phyloP scores from a whole-genome alignment of 805 yeast genomes.

The Ogataea nakhonphanomensis region DNA sequence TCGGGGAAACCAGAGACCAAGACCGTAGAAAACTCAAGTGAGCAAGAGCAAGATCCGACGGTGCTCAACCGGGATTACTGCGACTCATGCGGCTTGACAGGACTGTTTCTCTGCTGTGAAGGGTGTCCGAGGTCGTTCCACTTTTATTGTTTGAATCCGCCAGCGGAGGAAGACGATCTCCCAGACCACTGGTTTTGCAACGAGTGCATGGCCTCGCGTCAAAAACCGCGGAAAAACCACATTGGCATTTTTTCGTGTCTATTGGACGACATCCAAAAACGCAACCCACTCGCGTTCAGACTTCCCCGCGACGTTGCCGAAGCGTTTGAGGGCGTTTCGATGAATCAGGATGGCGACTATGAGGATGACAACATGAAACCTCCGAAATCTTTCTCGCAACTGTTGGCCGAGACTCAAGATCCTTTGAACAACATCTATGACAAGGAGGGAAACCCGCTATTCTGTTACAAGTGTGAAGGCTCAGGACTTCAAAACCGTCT shows the following conservation, averaged over 20 bases:
- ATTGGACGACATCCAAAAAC: constrained; percentile 51
- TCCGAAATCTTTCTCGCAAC: constrained; percentile 37
- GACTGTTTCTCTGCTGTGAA: constrained; percentile 90
- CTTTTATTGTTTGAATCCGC: constrained; percentile 88
- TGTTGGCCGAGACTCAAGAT: constrained; percentile 47
- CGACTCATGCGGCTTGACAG: constrained; percentile 84
- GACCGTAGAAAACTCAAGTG: not conserved
- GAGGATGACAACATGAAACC: constrained; percentile 58
- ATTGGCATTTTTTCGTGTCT: constrained; percentile 55
- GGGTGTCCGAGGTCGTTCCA: constrained; percentile 91
- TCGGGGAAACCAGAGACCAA: constrained; percentile 3
- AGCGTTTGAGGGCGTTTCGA: constrained; percentile 65
- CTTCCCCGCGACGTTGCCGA: constrained; percentile 71
- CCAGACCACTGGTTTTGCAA: constrained; percentile 92
- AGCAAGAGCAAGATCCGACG: constrained; percentile 14
- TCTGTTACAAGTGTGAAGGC: constrained; percentile 74
- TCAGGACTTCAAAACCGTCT: constrained; percentile 59
- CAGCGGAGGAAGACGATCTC: constrained; percentile 63
- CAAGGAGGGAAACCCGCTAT: constrained; percentile 60
- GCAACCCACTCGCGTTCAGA: constrained; percentile 64
- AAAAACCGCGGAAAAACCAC: constrained; percentile 14
- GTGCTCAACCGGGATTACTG: constrained; percentile 80
- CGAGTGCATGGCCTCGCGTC: constrained; percentile 56
- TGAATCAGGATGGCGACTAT: constrained; percentile 71
- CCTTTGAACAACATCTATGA: constrained; percentile 60